Evolutionary conservation across 805 yeast species (phyloP).

Genomic region (Groenewaldozyma salmanticensis): DNA sequence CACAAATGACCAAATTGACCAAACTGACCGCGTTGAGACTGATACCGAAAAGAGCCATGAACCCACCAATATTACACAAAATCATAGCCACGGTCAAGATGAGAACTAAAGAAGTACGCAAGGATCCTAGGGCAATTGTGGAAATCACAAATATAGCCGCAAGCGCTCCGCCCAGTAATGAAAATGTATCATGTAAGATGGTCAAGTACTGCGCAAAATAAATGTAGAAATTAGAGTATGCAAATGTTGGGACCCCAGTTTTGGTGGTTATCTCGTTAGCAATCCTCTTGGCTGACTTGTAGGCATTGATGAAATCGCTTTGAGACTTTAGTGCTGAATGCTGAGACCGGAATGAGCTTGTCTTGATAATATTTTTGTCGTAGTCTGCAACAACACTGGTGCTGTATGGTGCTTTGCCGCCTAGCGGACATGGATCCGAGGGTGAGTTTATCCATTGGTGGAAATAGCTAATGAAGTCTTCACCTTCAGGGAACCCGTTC

Average conservation of each 20-base stretch:
- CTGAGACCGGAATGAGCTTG: slow-evolving; percentile 69
- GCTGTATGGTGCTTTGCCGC: slow-evolving; percentile 90
- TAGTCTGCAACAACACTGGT: slow-evolving; percentile 41
- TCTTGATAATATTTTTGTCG: slow-evolving; percentile 31
- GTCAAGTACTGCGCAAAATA: slow-evolving; percentile 82
- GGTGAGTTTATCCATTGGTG: slow-evolving; percentile 74
- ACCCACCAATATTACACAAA: slow-evolving; percentile 65
- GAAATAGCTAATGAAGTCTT: slow-evolving; percentile 62
- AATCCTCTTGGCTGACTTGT: slow-evolving; percentile 59
- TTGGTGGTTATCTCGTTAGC: slow-evolving; percentile 37
- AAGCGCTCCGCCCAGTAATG: slow-evolving; percentile 44
- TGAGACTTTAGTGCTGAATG: slow-evolving; percentile 78
- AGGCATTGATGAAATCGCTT: slow-evolving; percentile 72
- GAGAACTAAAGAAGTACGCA: slow-evolving; percentile 47
- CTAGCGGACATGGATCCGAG: slow-evolving; percentile 87
- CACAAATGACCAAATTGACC: slow-evolving; percentile 85
- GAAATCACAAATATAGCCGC: slow-evolving; percentile 41
- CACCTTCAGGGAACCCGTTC: slow-evolving; percentile 75
- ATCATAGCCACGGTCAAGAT: slow-evolving; percentile 52
- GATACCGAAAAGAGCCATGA: slow-evolving; percentile 65
- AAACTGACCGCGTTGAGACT: slow-evolving; percentile 81
- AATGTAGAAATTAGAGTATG: slow-evolving; percentile 88
- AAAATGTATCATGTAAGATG: slow-evolving; percentile 49
- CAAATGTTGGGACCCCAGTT: slow-evolving; percentile 54
- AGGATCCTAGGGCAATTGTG: slow-evolving; percentile 54